Evolutionary conservation across 2,329 filamentous ascomycete genomes (phyloP), one percentile per base, ranked within the genome.

Genomic region (Talaromyces sp.): DNA sequence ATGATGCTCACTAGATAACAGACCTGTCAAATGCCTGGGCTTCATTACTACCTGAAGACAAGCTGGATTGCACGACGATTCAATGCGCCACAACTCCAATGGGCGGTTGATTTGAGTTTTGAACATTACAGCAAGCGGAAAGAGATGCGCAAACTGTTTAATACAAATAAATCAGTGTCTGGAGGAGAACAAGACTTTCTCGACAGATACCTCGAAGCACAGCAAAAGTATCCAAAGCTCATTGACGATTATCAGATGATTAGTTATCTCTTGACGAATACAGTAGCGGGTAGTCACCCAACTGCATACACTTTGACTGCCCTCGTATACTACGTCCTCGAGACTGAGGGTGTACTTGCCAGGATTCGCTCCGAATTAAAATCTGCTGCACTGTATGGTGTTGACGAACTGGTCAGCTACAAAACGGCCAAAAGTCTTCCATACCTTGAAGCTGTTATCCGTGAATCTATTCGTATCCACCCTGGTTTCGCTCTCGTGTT

Each of bases 251-350:
- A 45, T 11, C 59, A 62, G 37, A 57, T 72, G 25, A 59, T 69
- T n/a, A 65, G 61, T 13, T 70, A 68, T 50, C 63, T 69, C 10
- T 64, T 69, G 31, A 70, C 71, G 2, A 75, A 75, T 52, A 70
- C 74, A 7, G 59, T 70, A 7, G 75, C 73, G 3, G 73, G 74
- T 5, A 74, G 73, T 17, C 76, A 79, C 45, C 77, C 77, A 1
- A 78, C 75, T 0, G 76, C 75, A 1, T 72, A 74, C 25, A 71
- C 69, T 1, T 67, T 79, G 15, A 70, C 71, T n/a, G 69, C 72
- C 1, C 68, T 75, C 2, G 66, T 78, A 7, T 77, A 75, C 66
- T 70, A 75, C 43, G 61, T 78, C 3, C 64, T 73, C 8, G 70
- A 70, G n/a, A 60, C 74, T 57, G 70, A 73, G 0, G n/a, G 62